A percentile compares a stretch with the other conserved stretches of the same genome.
phyloP scores from a whole-genome alignment of 768 basidiomycete species.

The Kwoniella botswanensis region DNA sequence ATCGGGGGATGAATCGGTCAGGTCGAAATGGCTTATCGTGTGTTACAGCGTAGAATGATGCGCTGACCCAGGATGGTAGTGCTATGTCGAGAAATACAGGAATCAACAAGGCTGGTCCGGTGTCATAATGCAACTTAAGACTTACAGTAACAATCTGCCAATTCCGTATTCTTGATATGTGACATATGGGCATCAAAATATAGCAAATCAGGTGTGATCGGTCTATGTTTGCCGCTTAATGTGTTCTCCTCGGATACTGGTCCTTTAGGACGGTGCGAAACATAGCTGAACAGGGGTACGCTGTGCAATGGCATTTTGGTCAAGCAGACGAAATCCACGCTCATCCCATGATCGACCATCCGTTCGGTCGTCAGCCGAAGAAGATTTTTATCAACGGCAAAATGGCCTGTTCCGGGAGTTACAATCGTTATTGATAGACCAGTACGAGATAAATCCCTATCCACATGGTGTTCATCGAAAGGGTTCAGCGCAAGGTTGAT shows the following conservation, averaged over 20 bases:
- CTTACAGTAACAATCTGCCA: constrained; percentile 55
- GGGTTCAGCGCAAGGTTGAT: constrained; percentile 91
- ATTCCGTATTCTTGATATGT: constrained; percentile 35
- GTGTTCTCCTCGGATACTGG: constrained; percentile 21
- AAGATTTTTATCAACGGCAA: constrained; percentile 86
- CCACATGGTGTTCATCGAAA: constrained; percentile 91
- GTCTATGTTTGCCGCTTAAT: constrained; percentile 16
- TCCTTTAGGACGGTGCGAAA: constrained; percentile 63
- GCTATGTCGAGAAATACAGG: constrained; percentile 57
- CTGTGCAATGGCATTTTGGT: constrained; percentile 90
- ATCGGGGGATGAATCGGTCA: constrained; percentile 83
- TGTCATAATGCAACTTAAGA: neutral
- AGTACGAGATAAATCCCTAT: constrained; percentile 87
- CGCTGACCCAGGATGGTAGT: constrained; percentile 58
- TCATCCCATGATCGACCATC: constrained; percentile 91
- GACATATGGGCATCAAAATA: constrained; percentile 51
- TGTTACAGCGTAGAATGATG: constrained; percentile 59
- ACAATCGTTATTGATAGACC: constrained; percentile 82
- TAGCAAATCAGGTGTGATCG: constrained; percentile 61
- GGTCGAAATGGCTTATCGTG: constrained; percentile 60
- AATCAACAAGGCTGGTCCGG: neutral
- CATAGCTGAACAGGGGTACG: constrained; percentile 90
- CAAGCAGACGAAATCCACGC: constrained; percentile 82
- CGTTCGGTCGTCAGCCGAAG: constrained; percentile 90
- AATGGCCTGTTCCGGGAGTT: constrained; percentile 92